Conservation (phyloP, 2,329 filamentous ascomycete species). For the Xylogone sp. region DNA sequence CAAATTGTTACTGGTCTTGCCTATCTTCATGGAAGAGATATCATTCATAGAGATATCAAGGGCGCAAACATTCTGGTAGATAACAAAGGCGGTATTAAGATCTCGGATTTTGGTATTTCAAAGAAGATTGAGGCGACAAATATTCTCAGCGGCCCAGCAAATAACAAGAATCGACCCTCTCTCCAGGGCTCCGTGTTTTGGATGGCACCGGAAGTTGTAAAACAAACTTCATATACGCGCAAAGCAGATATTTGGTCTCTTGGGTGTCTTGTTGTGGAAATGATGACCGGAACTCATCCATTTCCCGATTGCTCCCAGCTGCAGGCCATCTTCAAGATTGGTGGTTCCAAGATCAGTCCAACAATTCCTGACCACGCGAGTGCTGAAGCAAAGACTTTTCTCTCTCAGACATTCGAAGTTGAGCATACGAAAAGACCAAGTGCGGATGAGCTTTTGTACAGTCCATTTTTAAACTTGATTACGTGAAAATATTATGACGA, state of each 20-base stretch:
- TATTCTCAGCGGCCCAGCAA: slow-evolving; percentile 66
- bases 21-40: slow-evolving; percentile 90
- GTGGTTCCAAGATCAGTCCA: slow-evolving; percentile 79
- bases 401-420: slow-evolving; percentile 89
- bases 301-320: slow-evolving; percentile 97
- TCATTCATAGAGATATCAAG: slow-evolving; percentile 98
- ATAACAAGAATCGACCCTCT: slow-evolving; percentile 68
- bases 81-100: slow-evolving; percentile 98
- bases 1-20: slow-evolving; percentile 91
- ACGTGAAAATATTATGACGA: slow-evolving; percentile 34
- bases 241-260: slow-evolving; percentile 99
- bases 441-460: slow-evolving; percentile 84
- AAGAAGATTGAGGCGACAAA: slow-evolving; percentile 95
- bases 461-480: slow-evolving; percentile 75
- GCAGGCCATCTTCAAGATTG: slow-evolving; percentile 98
- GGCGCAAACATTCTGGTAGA: slow-evolving; percentile 98
- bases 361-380: slow-evolving; percentile 85
- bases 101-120: slow-evolving; percentile 97
- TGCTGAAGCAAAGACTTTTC: slow-evolving; percentile 77
- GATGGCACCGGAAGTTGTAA: slow-evolving; percentile 99
- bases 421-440: slow-evolving; percentile 90
- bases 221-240: slow-evolving; percentile 94
- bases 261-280: slow-evolving; percentile 94
- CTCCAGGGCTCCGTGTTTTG: slow-evolving; percentile 97
- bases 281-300: slow-evolving; percentile 96